Evolutionary conservation across 257 asterid genomes (phyloP), one percentile per base, ranked within the genome.

Genomic region (Handroanthus guayacan): DNA sequence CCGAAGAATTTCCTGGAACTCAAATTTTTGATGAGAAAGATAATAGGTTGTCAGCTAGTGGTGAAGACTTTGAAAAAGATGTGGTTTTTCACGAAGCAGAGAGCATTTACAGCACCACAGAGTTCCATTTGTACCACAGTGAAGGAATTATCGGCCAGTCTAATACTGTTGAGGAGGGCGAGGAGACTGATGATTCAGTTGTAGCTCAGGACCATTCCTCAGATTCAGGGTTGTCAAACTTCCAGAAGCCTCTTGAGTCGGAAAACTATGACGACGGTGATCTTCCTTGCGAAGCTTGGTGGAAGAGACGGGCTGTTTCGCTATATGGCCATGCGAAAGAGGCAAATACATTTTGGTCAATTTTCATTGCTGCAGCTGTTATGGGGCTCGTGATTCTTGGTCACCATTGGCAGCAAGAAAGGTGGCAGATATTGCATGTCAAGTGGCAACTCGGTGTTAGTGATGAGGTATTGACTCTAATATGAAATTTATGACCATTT

Each of bases 221-320:
- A 17, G 86, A 80, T 79, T 77, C 89, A 20, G 87, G 74, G 54
- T 45, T 71, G 17, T 72, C 72, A 52, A 71, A 74, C 75, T 77
- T 71, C 69, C 76, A 75, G 74, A 81, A 84, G 80, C 55, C 77
- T 44, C 72, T 41, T 20, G 88, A 87, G 43, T 84, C 77, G 55
- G 83, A 74, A 36, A 81, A 78, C 18, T 62, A 67, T 61, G 94
- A 86, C 64, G 89, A 62, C 10, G 74, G 77, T 76, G 84, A 80
- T 67, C 90, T 88, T 78, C 98, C 97, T 71, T 93, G 95, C 79
- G 90, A 86, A 82, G 95, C 94, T 72, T 94, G 98, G 98, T 94
- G 98, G 98, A 94, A 92, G 84, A 85, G 94, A 76, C 83, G 71
- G 70, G 92, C 91, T 48, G 72, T 85, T 79, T 83, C 96, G 69